Conservation (phyloP, 768 basidiomycete genomes). For the Podaxis sp. region DNA sequence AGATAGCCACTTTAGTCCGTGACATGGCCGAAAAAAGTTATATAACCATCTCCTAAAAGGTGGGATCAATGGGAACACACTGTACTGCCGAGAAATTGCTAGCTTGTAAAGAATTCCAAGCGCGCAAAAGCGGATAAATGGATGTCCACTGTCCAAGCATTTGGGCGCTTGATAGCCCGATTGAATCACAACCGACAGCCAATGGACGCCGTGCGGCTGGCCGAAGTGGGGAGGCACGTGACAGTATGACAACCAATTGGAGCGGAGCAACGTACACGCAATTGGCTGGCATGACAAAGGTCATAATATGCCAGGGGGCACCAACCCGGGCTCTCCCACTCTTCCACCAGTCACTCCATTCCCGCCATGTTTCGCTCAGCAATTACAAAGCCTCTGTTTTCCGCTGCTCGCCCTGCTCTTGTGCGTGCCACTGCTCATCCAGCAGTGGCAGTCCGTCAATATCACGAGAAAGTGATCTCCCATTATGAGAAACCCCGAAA, state of each 20-base stretch:
- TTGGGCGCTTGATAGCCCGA: neutral
- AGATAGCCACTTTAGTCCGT: no score
- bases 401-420: constrained; percentile 38
- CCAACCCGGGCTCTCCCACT: constrained; percentile 10
- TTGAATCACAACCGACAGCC: neutral
- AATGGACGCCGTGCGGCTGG: neutral
- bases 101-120: no score
- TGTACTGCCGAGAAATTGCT: no score
- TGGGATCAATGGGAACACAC: neutral
- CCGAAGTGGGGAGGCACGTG: constrained; percentile 5
- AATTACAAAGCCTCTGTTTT: constrained; percentile 45
- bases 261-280: constrained; percentile 2
- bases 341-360: constrained; percentile 27
- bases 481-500: constrained; percentile 98
- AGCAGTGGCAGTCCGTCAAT: constrained; percentile 54
- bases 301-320: neutral
- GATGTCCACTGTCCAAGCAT: neutral
- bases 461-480: constrained; percentile 95
- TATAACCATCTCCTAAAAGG: neutral
- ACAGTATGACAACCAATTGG: constrained; percentile 5
- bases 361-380: constrained; percentile 66
- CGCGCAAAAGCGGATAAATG: no score
- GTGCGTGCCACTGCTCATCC: constrained; percentile 40
- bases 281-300: constrained; percentile 5
- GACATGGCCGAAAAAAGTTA: neutral